Conservation (phyloP, 2,329 filamentous ascomycete species). For the Colletotrichum sp. region DNA sequence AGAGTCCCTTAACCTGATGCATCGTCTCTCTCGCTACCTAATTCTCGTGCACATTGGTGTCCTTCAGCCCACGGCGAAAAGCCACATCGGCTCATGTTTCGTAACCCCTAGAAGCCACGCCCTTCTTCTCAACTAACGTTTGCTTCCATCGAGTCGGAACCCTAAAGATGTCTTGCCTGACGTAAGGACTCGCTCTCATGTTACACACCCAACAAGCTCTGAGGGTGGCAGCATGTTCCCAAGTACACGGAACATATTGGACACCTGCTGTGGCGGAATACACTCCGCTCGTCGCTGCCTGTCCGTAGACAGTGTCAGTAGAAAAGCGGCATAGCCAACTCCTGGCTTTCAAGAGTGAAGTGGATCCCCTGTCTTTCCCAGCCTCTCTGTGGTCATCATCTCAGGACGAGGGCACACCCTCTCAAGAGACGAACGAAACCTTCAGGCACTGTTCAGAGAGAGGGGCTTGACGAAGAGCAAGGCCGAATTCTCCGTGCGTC, state of each 20-base stretch:
- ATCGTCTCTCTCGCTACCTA: background rate
- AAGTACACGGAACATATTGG: background rate
- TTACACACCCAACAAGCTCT: background rate
- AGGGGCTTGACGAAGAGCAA: background rate
- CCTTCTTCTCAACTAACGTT: background rate
- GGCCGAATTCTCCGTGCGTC: background rate
- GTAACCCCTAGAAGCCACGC: background rate
- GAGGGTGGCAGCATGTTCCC: background rate
- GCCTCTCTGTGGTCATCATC: background rate
- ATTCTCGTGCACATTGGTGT: background rate
- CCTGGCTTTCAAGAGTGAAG: background rate
- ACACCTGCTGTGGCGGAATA: background rate
- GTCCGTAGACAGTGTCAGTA: background rate
- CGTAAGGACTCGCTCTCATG: background rate
- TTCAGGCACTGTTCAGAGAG: background rate
- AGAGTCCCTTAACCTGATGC: background rate
- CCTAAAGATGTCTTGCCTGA: background rate
- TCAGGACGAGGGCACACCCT: background rate
- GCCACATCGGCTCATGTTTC: background rate
- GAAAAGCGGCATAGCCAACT: background rate
- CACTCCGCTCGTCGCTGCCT: background rate
- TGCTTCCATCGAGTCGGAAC: background rate
- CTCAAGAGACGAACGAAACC: background rate
- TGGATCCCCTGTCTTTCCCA: background rate
- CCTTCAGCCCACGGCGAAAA: background rate